phyloP scores from a whole-genome alignment of 2,329 filamentous ascomycete species.

The Aspergillus texensis region DNA sequence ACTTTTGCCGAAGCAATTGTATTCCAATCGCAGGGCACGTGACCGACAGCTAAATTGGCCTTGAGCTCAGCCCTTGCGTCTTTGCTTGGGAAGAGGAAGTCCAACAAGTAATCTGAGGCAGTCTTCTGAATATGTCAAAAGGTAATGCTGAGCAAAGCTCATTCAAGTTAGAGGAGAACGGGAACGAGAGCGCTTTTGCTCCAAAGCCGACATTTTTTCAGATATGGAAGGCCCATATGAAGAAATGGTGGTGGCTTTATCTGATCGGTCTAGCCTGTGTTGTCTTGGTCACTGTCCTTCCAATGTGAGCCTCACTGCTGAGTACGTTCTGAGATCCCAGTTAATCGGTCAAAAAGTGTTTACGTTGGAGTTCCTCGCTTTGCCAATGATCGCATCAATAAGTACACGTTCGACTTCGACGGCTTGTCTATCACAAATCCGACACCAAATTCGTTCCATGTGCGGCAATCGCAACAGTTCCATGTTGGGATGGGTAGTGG shows the following conservation, averaged over 20 bases:
- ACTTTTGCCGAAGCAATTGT: not conserved
- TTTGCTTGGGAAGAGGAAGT: not conserved
- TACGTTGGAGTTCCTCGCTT: slow-evolving; percentile 30
- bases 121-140: slow-evolving; percentile 22
- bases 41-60: not conserved
- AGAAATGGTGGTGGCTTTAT: slow-evolving; percentile 32
- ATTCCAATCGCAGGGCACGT: not conserved
- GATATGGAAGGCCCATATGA: slow-evolving; percentile 28
- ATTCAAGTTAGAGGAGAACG: slow-evolving; percentile 13
- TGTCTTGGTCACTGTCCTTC: slow-evolving; percentile 26
- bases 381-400: slow-evolving; percentile 29
- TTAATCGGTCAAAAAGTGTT: slow-evolving; percentile 7
- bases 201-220: slow-evolving; percentile 22
- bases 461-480: slow-evolving; percentile 23
- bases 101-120: not conserved
- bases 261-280: slow-evolving; percentile 21
- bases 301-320: slow-evolving; percentile 11
- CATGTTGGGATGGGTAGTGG: slow-evolving; percentile 24
- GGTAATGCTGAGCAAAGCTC: slow-evolving; percentile 17
- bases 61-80: not conserved
- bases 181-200: slow-evolving; percentile 2
- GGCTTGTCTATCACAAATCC: slow-evolving; percentile 29
- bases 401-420: slow-evolving; percentile 23
- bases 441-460: slow-evolving; percentile 25
- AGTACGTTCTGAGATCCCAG: not conserved